phyloP scores from a whole-genome alignment of 257 asterid genomes.

The Striga asiatica region DNA sequence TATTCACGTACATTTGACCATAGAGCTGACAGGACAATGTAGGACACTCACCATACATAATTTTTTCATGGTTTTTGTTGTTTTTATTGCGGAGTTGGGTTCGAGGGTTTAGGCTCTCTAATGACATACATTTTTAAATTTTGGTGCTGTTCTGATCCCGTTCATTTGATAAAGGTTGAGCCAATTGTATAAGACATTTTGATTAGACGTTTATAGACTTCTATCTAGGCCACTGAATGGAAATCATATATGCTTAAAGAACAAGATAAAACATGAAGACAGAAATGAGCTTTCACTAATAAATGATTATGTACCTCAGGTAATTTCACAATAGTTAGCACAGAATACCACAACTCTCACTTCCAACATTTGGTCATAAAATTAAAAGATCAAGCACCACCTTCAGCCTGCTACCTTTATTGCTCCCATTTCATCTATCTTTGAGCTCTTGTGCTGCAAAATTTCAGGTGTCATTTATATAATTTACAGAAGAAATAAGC shows the following conservation, averaged over 20 bases:
- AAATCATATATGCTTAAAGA: too few species aligned
- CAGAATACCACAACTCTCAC: slow-evolving; percentile 54
- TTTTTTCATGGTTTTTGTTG: neutral
- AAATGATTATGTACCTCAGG: slow-evolving; percentile 51
- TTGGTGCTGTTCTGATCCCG: neutral
- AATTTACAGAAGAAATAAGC: slow-evolving; percentile 7
- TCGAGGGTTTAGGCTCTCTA: slow-evolving; percentile 6
- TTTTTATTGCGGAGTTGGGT: neutral
- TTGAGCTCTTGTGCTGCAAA: slow-evolving; percentile 93
- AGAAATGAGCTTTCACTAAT: slow-evolving; percentile 19
- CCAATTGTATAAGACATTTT: slow-evolving; percentile 9
- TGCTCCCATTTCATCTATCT: slow-evolving; percentile 83
- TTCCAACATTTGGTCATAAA: slow-evolving; percentile 50
- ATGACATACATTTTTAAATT: neutral
- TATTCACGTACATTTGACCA: neutral
- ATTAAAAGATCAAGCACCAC: slow-evolving; percentile 34
- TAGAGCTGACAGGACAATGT: neutral
- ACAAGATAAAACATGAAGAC: slow-evolving; percentile 18
- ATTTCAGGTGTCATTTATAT: slow-evolving; percentile 26
- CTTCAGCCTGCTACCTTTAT: slow-evolving; percentile 84
- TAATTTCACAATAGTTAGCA: slow-evolving; percentile 40
- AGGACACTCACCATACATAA: neutral
- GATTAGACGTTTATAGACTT: slow-evolving; percentile 12
- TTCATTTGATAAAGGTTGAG: neutral
- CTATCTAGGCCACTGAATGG: slow-evolving; percentile 7